Conservation (phyloP, 768 basidiomycete species). For the Lyophyllum shimeji region DNA sequence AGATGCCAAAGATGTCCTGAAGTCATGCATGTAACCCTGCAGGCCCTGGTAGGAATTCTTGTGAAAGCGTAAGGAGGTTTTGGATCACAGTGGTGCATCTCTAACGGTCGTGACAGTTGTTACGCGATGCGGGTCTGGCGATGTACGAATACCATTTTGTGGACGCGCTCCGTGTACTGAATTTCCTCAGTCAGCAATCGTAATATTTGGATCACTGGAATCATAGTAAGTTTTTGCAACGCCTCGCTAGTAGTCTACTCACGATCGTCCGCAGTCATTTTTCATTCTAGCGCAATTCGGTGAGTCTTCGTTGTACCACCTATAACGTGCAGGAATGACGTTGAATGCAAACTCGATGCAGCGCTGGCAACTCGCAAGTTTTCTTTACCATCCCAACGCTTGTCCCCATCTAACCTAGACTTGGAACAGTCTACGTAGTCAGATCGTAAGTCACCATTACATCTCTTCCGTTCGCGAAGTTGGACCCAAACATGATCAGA, state of each 20-base stretch:
- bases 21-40: neutral
- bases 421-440: neutral
- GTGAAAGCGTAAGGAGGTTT: constrained; percentile 49
- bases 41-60: constrained; percentile 50
- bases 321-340: neutral
- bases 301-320: neutral
- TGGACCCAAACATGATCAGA: neutral
- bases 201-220: constrained; percentile 43
- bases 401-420: neutral
- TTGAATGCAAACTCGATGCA: neutral
- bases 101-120: constrained; percentile 30
- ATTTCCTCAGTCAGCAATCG: constrained; percentile 48
- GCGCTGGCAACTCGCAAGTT: neutral
- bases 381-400: neutral
- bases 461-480: neutral
- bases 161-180: neutral
- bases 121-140: constrained; percentile 65
- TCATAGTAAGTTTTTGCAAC: constrained; percentile 38
- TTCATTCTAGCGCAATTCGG: neutral
- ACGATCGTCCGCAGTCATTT: neutral
- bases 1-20: neutral
- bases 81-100: neutral
- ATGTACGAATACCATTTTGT: constrained; percentile 35
- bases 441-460: neutral
- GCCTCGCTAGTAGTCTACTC: too few species aligned